Conservation (phyloP, 306 rosid genomes). For the Calophaca sinica region DNA sequence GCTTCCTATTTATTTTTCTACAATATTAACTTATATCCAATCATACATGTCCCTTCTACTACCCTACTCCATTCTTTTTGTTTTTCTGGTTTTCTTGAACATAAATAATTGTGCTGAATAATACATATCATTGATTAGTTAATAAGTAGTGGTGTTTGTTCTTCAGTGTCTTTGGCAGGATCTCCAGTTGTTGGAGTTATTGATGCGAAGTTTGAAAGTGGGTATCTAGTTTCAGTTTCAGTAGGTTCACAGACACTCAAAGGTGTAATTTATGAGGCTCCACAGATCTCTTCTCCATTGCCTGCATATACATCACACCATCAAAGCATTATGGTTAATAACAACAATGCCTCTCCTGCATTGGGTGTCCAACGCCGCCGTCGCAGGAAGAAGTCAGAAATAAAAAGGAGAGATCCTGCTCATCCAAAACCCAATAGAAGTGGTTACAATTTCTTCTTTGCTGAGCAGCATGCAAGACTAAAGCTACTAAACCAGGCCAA, state of each 20-base stretch:
- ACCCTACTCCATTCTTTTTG: no score
- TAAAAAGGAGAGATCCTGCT: constrained; percentile 81
- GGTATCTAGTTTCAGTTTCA: constrained; percentile 75
- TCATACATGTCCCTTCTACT: not conserved
- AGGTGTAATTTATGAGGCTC: constrained; percentile 78
- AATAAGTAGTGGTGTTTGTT: not conserved
- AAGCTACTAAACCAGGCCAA: constrained; percentile 81
- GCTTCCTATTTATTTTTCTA: no score
- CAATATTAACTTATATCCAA: not conserved
- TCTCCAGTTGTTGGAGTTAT: constrained; percentile 66
- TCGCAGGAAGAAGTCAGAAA: constrained; percentile 78
- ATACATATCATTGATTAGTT: constrained; percentile 1
- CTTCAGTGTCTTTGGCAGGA: constrained; percentile 30
- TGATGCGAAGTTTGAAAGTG: constrained; percentile 84
- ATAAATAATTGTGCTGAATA: not conserved
- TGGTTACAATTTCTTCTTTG: constrained; percentile 91
- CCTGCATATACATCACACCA: no score
- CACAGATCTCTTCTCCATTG: constrained; percentile 30
- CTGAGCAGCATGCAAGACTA: constrained; percentile 87
- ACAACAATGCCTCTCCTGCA: no score
- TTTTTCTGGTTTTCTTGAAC: not conserved
- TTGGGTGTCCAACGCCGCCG: constrained; percentile 41
- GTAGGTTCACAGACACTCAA: constrained; percentile 65
- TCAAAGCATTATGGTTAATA: no score
- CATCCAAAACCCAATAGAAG: constrained; percentile 95